Evolutionary conservation across 2,329 filamentous ascomycete genomes (phyloP), one percentile per base, ranked within the genome.

Genomic region (Aureobasidium leucospermi): DNA sequence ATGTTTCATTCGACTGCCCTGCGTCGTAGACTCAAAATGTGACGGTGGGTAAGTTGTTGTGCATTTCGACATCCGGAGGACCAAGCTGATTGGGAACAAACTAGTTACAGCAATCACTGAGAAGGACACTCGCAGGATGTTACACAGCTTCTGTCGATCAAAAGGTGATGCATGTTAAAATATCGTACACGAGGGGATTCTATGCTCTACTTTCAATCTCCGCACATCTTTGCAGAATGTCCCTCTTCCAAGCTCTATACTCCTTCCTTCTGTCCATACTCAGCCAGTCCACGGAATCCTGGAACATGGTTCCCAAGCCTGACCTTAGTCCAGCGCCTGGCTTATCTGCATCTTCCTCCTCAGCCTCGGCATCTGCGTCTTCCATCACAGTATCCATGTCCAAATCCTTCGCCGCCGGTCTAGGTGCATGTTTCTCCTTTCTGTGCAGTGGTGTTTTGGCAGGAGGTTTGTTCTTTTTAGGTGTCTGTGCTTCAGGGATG

Each of bases 211-310:
- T 66, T 48, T 82, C 76, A 46, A 81, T 70, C 61, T 77, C 70
- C 28, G 76, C 72, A 60, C 89, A 82, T 64, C 78, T 78, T 61
- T 72, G 74, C 68, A 88, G 66, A 29, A 90, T 80, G 1, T 70
- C 73, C 4, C 78, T 76, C 70, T 86, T 86, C 89, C 89, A 94
- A 16, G 69, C 70, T 46, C 70, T 75, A 68, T 85, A 91, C 10
- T 86, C 83, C 42, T 76, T 76, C 65, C 79, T 78, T 64, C 83
- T 84, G 62, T 79, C 76, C 51, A 86, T 83, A 63, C 85, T 86
- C 65, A 92, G 71, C 67, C 85, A 89, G 67, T 91, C 87, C 66
- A 88, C 85, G 48, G 81, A 80, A 63, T 86, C 85, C 70, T 91
- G 87, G 65, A 92, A 83, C 88, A 91, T 91, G 2, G 85, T 88